Base-by-base conservation (phyloP, 2,329 filamentous ascomycete species). In the Xylariaceae sp. region DNA sequence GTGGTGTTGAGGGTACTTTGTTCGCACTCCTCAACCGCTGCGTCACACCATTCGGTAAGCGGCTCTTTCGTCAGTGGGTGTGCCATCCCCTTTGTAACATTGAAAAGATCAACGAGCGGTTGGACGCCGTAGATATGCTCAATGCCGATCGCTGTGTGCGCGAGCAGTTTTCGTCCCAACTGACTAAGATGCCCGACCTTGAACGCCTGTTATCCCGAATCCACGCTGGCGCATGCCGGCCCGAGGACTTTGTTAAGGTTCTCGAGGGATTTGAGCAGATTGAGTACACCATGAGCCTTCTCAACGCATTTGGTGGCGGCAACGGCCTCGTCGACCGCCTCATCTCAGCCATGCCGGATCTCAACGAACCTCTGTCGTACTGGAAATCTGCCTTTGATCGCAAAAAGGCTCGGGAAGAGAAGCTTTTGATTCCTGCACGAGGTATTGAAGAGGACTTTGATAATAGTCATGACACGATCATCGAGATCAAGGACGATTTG, bases 181-280 rank as follows among this genome's bases (percentile, higher is more conserved):
- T 99, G 66, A 87, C 86, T 55, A 95, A 92, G 72, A 88, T 99
- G 80, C 94, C 94, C 2, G 94, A 99, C 71, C 80, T 99, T 9
- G 94, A 99, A 72, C 83, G 94, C 32, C 81, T 97, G 39, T 95
- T 97, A 48, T 99, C 94, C 21, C 88, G 94, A 7, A 88, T 99
- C 9, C 94, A 99, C 66, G 94, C 94, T 1, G 90, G 91, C 0
- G 85, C 85, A n/a, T 97, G 92, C 75, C 91, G 86, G 67, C 84
- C 92, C 0, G 89, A 94, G 51, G 94, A 99, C 69, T 99, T 99
- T 70, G 85, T 97, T 39, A 89, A 87, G 41, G 93, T 97, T 0
- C 79, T 99, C 0, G 92, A 97, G 71, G 94, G 94, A 0, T 99
- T 97, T 64, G 94, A 97, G 75, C 93, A 97, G 72, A 97, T 99